These are phyloP conservation scores for Aquanectria penicillioides DNA, from an alignment of 2,329 filamentous ascomycete species.

Conservation along the genomic window DNA sequence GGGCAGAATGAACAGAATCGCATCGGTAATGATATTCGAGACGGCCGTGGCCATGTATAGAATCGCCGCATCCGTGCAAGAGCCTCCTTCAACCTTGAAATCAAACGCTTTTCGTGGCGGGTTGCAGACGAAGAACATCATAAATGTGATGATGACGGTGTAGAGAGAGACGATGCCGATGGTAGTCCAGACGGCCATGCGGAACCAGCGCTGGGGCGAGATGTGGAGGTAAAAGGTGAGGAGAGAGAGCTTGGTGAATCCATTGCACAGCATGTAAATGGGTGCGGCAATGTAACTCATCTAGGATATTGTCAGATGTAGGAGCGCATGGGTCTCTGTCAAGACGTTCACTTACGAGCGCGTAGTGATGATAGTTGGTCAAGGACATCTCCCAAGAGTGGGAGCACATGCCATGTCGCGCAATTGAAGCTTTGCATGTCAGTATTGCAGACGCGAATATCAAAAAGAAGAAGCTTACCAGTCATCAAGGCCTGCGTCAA, in stretches of 20 bases:
- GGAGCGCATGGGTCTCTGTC: not conserved
- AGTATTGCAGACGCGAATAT: not conserved
- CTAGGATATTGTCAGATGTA: not conserved
- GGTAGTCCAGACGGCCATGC: constrained; percentile 40
- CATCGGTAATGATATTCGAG: constrained; percentile 57
- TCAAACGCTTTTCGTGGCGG: constrained; percentile 39
- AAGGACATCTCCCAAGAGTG: constrained; percentile 40
- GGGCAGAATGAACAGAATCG: constrained; percentile 57
- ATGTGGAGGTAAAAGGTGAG: constrained; percentile 50
- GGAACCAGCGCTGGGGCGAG: constrained; percentile 47
- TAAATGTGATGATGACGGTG: constrained; percentile 38
- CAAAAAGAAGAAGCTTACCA: constrained; percentile 4
- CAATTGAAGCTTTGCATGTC: constrained; percentile 19
- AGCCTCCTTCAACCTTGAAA: constrained; percentile 37
- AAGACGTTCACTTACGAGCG: constrained; percentile 25
- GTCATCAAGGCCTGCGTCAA: constrained; percentile 30
- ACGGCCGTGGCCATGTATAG: constrained; percentile 60
- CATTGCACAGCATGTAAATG: constrained; percentile 48
- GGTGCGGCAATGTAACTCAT: constrained; percentile 38
- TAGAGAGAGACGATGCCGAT: constrained; percentile 45
- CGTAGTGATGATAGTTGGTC: constrained; percentile 27
- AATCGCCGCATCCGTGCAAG: constrained; percentile 54
- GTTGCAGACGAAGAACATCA: constrained; percentile 38
- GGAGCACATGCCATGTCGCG: constrained; percentile 29
- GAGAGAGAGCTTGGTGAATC: constrained; percentile 50